phyloP scores from a whole-genome alignment of 208 protist genomes.

The Leishmania turanica region DNA sequence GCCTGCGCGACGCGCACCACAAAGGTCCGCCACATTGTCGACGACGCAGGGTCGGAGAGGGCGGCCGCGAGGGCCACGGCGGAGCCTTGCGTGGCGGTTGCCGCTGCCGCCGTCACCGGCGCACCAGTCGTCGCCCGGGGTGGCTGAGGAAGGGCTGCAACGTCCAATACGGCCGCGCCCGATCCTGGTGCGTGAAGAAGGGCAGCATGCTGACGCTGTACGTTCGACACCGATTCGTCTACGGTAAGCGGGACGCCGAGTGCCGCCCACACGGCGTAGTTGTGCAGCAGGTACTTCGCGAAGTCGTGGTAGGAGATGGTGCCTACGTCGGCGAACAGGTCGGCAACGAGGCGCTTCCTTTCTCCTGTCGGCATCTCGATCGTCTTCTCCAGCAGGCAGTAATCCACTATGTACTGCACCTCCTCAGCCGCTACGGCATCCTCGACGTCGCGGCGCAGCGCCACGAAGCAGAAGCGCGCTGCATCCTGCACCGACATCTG shows the following conservation, averaged over 20 bases:
- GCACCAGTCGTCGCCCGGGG: background rate
- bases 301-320: conserved; percentile 76
- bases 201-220: conserved; percentile 45
- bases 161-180: conserved; percentile 10
- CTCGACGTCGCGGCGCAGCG: conserved; percentile 76
- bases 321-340: conserved; percentile 56
- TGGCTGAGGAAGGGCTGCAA: conserved; percentile 3
- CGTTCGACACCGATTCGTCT: conserved; percentile 27
- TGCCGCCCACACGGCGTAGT: conserved; percentile 79
- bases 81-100: conserved; percentile 7
- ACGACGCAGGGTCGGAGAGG: background rate
- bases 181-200: conserved; percentile 14
- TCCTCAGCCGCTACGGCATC: conserved; percentile 73
- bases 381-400: conserved; percentile 73
- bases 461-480: conserved; percentile 84
- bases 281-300: conserved; percentile 62
- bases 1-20: conserved; percentile 58
- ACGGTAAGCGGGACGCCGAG: conserved; percentile 74
- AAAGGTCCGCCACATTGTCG: conserved; percentile 37
- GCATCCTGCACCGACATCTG: conserved; percentile 59
- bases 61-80: background rate
- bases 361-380: conserved; percentile 77
- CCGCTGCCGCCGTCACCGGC: conserved; percentile 4
- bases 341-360: conserved; percentile 58
- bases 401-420: conserved; percentile 74